A percentile compares a stretch with the other conserved stretches of the same genome.
Evolutionary conservation across 176 grass and related monocot species (phyloP).

Genomic region (Cenchrus americanus): DNA sequence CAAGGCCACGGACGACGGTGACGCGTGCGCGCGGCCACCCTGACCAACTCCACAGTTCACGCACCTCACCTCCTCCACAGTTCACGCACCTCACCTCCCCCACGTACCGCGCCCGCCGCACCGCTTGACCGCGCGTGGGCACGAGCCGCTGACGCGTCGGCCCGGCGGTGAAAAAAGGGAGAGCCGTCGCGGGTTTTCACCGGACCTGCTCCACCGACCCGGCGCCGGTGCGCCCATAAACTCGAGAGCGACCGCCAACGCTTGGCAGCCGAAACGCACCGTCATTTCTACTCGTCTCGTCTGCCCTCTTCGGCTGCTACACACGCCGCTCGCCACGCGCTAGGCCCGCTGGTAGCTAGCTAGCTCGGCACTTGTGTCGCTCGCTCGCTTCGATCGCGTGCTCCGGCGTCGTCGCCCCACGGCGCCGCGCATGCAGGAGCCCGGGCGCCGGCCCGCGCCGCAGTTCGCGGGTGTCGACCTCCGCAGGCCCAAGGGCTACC

Average conservation of each 20-base stretch:
- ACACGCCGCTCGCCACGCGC: background rate
- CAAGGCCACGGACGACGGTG: conserved; percentile 29
- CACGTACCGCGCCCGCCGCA: background rate
- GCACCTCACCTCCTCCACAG: background rate
- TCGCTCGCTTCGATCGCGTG: background rate
- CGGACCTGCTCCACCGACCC: conserved; percentile 27
- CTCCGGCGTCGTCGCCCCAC: background rate
- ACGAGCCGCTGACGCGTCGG: conserved; percentile 15
- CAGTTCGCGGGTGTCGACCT: conserved; percentile 61
- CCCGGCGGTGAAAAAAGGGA: background rate
- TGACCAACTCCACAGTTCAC: background rate
- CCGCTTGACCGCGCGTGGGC: background rate
- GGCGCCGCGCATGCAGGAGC: conserved; percentile 44
- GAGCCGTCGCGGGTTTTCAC: background rate
- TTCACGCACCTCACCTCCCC: background rate
- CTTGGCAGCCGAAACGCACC: background rate
- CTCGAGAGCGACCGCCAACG: conserved; percentile 6
- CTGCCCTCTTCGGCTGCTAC: background rate
- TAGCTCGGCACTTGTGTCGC: background rate
- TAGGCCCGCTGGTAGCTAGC: background rate
- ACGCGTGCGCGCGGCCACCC: conserved; percentile 11
- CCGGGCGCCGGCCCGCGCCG: conserved; percentile 27
- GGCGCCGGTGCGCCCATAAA: conserved; percentile 36
- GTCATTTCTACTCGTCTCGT: background rate
- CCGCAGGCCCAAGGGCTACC: conserved; percentile 56